A percentile compares a stretch with the other conserved stretches of the same genome.
Conservation (phyloP, 164 flowering plant genomes). For the Magnolia sinica region DNA sequence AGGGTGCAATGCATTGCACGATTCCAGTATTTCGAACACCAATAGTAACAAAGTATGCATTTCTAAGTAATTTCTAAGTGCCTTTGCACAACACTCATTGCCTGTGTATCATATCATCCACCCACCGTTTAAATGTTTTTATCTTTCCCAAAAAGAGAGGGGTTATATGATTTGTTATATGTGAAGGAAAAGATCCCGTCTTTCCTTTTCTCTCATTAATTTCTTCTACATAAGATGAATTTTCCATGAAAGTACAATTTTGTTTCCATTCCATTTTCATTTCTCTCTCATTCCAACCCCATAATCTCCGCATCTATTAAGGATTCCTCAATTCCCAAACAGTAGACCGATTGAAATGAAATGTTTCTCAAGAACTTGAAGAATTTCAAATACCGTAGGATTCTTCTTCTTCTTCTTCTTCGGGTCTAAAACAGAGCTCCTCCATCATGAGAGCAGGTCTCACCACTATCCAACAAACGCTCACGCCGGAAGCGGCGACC, state of each 20-base stretch:
- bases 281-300: background rate
- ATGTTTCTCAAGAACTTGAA: slow-evolving; percentile 15
- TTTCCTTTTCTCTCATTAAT: slow-evolving; percentile 28
- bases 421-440: background rate
- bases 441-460: slow-evolving; percentile 69
- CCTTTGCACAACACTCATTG: too few species aligned
- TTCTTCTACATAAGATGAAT: background rate
- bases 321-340: background rate
- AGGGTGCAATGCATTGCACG: too few species aligned
- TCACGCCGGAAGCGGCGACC: slow-evolving; percentile 84
- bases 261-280: slow-evolving; percentile 1
- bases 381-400: slow-evolving; percentile 16
- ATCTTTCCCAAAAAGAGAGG: too few species aligned
- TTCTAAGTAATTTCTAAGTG: too few species aligned
- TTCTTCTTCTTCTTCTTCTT: background rate
- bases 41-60: too few species aligned
- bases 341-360: background rate
- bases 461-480: slow-evolving; percentile 77
- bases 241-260: background rate
- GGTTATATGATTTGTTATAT: background rate
- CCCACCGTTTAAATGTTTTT: too few species aligned
- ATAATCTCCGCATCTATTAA: background rate
- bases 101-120: too few species aligned
- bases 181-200: slow-evolving; percentile 33
- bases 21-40: too few species aligned